A percentile compares a stretch with the other conserved stretches of the same genome.
Conservation (phyloP, 75 land plant species). For the Selaginella tamariscina region DNA sequence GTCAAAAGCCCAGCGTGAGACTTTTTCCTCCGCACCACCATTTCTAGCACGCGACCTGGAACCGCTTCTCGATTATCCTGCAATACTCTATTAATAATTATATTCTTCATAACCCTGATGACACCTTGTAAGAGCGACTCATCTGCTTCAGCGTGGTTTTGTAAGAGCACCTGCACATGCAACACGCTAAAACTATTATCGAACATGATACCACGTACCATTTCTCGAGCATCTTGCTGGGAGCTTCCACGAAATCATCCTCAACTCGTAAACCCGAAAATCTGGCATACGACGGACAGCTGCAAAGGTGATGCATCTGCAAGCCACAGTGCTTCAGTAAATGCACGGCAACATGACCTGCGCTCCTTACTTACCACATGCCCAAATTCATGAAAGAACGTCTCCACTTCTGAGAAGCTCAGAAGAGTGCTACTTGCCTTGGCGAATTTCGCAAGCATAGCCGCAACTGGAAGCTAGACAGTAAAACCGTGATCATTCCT, state of each 20-base stretch:
- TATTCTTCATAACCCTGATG: neutral
- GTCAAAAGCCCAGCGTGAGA: slow-evolving; percentile 70
- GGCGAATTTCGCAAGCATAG: slow-evolving; percentile 52
- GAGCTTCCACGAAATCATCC: slow-evolving; percentile 79
- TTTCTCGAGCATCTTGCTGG: slow-evolving; percentile 72
- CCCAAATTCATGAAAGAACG: slow-evolving; percentile 74
- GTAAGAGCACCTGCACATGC: slow-evolving; percentile 64
- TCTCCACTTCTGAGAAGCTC: slow-evolving; percentile 65
- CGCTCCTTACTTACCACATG: slow-evolving; percentile 55
- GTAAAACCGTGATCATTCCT: neutral
- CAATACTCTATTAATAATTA: slow-evolving; percentile 9
- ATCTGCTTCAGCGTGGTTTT: slow-evolving; percentile 46
- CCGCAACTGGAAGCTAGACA: slow-evolving; percentile 60
- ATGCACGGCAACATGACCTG: neutral
- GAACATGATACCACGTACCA: slow-evolving; percentile 34
- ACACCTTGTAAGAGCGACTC: slow-evolving; percentile 65
- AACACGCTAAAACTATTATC: neutral
- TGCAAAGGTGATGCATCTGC: slow-evolving; percentile 93
- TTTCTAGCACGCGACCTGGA: slow-evolving; percentile 43
- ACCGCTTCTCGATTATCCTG: slow-evolving; percentile 72
- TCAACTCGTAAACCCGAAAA: slow-evolving; percentile 83
- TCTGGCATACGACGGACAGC: slow-evolving; percentile 62
- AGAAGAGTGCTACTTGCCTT: slow-evolving; percentile 43
- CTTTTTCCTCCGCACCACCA: slow-evolving; percentile 43
- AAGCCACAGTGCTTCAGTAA: neutral